phyloP scores from a whole-genome alignment of 768 basidiomycete species.

The Psilocybe azurescens region DNA sequence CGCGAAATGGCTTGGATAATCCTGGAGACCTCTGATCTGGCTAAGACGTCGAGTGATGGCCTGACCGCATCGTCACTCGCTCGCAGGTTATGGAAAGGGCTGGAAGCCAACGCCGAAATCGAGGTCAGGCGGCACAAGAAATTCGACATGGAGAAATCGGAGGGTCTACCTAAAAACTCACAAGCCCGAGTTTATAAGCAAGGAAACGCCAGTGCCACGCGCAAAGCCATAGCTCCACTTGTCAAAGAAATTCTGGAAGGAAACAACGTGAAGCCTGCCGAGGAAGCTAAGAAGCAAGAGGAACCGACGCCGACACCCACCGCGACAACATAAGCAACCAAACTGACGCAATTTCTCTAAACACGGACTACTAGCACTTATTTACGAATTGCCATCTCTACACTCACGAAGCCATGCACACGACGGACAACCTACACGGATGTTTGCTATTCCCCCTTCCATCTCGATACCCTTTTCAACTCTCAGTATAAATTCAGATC shows the following conservation, averaged over 20 bases:
- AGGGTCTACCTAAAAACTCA: slow-evolving; percentile 36
- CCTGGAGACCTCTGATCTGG: slow-evolving; percentile 36
- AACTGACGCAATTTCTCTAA: background rate
- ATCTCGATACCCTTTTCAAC: slow-evolving; percentile 1
- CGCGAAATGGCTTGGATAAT: slow-evolving; percentile 75
- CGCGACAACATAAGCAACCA: background rate
- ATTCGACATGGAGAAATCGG: slow-evolving; percentile 39
- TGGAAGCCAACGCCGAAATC: slow-evolving; percentile 62
- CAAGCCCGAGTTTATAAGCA: slow-evolving; percentile 66
- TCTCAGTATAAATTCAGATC: background rate
- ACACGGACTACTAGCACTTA: background rate
- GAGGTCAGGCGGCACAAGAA: slow-evolving; percentile 54
- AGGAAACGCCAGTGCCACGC: slow-evolving; percentile 61
- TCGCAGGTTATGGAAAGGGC: slow-evolving; percentile 56
- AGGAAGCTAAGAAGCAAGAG: slow-evolving; percentile 2
- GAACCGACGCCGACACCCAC: background rate
- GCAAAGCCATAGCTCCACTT: slow-evolving; percentile 72
- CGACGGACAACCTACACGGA: background rate
- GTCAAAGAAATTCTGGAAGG: slow-evolving; percentile 64
- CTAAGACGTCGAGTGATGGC: slow-evolving; percentile 15
- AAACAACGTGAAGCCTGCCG: background rate
- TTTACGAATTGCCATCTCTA: background rate
- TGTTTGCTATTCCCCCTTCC: background rate
- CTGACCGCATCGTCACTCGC: slow-evolving; percentile 47
- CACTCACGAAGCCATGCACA: background rate